Base-by-base conservation (phyloP, 345 rosid genomes). In the Clarkia xantiana region DNA sequence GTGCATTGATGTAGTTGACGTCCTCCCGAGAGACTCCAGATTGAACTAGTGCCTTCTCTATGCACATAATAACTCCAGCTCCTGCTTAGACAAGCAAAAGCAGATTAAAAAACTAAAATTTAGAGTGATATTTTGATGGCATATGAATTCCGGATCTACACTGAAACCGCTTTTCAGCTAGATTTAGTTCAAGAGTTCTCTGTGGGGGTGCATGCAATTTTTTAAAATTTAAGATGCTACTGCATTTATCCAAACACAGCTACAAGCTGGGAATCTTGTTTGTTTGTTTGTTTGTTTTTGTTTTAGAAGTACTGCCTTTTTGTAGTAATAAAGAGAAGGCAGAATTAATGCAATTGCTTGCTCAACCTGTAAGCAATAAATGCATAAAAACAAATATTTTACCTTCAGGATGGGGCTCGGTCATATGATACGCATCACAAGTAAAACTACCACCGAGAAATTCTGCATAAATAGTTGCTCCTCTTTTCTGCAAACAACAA, bases 1-100 rank as follows among this genome's bases (percentile, higher is more conserved):
- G 80, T 9, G 84, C 84, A 60, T 78, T 78, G 60, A 78, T 67
- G 59, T 78, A 78, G 23, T 78, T 78, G 11, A 78, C 71, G 41
- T 78, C 80, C 67, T 78, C 78, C 46, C 59, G 69, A 10, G 74
- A 51, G 34, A 74, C 70, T 18, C 72, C 76, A n/a, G 76, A 46
- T 51, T 55, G 70, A 18, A 70, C 63, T 45, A 78, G 67, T 49
- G 80, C 84, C 54, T 64, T 74, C 54, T 78, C 74, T 48, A 77
- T 64, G 69, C 80, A 77, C 17, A 75, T 69, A 59, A 58, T 58
- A 25, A 72, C 67, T 41, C 84, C 80, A 45, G 40, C 18, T 45
- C 78, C 78, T 77, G 71, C 55, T 64, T 36, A 20, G 29, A 38
- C 10, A 55, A 25, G 23, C 7, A 7, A 47, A 36, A 13, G 10